Percentiles rank a stretch among this genome's conserved stretches.
Evolutionary conservation across 306 rosid species (phyloP).

Genomic region (Alnus glutinosa): DNA sequence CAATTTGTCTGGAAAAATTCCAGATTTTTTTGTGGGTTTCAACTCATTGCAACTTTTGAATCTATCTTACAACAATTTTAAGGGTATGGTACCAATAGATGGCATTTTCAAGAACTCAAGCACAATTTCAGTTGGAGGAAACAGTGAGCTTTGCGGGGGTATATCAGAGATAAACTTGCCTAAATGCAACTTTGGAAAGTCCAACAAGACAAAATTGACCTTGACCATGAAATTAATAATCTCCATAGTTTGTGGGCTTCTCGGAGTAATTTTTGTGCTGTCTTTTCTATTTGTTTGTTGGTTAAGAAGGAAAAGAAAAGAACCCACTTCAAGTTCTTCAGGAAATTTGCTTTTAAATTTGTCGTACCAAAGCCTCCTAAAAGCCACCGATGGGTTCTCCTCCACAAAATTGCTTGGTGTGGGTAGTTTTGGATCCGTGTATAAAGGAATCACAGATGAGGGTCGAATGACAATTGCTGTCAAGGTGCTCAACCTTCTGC

Average conservation of each 20-base stretch:
- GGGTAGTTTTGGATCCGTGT: no score
- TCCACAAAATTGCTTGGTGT: no score
- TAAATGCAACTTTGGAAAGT: not conserved
- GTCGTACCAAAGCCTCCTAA: not conserved
- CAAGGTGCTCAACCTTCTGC: no score
- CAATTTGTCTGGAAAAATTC: not conserved
- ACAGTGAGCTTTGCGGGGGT: not conserved
- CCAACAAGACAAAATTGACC: not conserved
- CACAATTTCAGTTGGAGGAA: not conserved
- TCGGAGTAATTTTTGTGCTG: not conserved
- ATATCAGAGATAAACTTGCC: not conserved
- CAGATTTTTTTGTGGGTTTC: not conserved
- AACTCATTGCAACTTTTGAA: not conserved
- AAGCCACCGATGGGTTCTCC: no score
- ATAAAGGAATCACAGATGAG: no score
- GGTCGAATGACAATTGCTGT: no score
- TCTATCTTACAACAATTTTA: slow-evolving; percentile 3
- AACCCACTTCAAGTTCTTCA: not conserved
- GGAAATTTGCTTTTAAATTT: not conserved
- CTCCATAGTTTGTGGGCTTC: not conserved
- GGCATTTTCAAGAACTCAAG: not conserved
- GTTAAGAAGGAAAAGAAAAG: not conserved
- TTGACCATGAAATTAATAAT: not conserved
- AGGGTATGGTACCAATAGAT: not conserved
- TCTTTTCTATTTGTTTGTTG: not conserved